These are phyloP conservation scores for Vigna unguiculata DNA, from an alignment of 306 rosid genomes.

Conservation along the genomic window DNA sequence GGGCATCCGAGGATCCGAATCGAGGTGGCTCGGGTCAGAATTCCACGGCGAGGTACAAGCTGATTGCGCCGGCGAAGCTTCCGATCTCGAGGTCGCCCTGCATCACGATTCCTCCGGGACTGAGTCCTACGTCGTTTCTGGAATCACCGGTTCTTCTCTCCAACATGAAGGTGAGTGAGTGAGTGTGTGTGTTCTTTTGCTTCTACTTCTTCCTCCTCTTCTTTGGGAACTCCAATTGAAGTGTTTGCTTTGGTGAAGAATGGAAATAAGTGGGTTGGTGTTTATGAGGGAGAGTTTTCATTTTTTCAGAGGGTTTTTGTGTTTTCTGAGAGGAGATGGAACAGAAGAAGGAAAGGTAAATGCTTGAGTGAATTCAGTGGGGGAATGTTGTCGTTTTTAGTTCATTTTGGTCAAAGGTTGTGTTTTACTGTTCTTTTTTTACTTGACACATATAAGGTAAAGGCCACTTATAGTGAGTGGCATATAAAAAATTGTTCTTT, in stretches of 20 bases:
- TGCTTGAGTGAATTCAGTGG: conserved; percentile 20
- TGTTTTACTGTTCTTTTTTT: conserved; percentile 26
- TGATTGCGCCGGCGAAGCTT: conserved; percentile 91
- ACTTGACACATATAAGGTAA: conserved; percentile 38
- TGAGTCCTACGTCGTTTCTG: conserved; percentile 86
- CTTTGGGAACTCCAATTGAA: conserved; percentile 23
- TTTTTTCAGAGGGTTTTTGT: conserved; percentile 29
- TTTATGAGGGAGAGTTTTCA: conserved; percentile 23
- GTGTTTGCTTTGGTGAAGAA: conserved; percentile 18
- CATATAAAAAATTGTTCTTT: conserved; percentile 33
- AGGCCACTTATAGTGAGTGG: conserved; percentile 15
- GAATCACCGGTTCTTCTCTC: conserved; percentile 93
- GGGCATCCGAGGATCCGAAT: conserved; percentile 49
- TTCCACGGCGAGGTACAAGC: conserved; percentile 73
- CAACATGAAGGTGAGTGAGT: conserved; percentile 72
- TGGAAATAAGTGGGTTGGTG: not conserved
- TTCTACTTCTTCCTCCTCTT: not conserved
- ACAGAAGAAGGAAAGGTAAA: not conserved
- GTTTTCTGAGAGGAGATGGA: conserved; percentile 11
- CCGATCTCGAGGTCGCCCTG: conserved; percentile 96
- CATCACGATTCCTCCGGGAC: conserved; percentile 82
- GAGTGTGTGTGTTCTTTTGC: not conserved
- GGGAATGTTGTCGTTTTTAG: conserved; percentile 28
- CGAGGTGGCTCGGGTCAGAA: conserved; percentile 40
- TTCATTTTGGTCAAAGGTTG: conserved; percentile 25